Evolutionary conservation across 2,329 filamentous ascomycete genomes (phyloP), one percentile per base, ranked within the genome.

Genomic region (Colletotrichum simmondsii): DNA sequence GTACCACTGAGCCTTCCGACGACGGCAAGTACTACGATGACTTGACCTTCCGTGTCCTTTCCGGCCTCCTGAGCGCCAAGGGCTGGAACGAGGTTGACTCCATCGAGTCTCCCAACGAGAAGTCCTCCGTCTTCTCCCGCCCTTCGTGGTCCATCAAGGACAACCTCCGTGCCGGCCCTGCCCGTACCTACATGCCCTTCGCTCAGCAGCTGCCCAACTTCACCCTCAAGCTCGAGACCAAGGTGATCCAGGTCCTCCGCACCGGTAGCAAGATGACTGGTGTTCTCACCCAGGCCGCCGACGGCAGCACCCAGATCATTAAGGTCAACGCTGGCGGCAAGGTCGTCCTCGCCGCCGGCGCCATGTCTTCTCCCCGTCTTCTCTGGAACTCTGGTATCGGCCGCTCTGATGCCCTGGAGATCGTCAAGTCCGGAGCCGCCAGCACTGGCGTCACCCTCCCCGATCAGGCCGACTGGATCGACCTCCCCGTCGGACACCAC

Each of bases 401-500:
- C 60, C 71, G 68, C 26, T 57, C 75, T 8, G 75, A 76, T 32
- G 75, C 75, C 35, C 69, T 77, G 14, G 54, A 71, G 62, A 76
- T 73, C 10, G 75, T 77, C 66, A 56, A 75, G 65, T 66, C 68
- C 24, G 74, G 75, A 5, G 65, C 75, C 1, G 37, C 68, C 52
- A 30, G 24, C 19, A 76, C 72, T 72, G 87, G 87, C 0, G 76
- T 84, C 22, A 86, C 83, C 1, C 88, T 91, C 84, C 85, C 89
- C 35, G 79, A 81, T 8, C 81, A 85, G 75, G 79, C 79, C 19
- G 80, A 87, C 28, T 92, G 89, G 89, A 89, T 91, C 67, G 80
- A 87, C 35, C 84, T 90, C 1, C 89, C 89, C 0, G 89, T 92
- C 1, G 90, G 90, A 16, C 85, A 88, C 77, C 89, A 89, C 75